These are phyloP conservation scores for Biscogniauxia mediterranea DNA, from an alignment of 2,329 filamentous ascomycete species.

Conservation along the genomic window DNA sequence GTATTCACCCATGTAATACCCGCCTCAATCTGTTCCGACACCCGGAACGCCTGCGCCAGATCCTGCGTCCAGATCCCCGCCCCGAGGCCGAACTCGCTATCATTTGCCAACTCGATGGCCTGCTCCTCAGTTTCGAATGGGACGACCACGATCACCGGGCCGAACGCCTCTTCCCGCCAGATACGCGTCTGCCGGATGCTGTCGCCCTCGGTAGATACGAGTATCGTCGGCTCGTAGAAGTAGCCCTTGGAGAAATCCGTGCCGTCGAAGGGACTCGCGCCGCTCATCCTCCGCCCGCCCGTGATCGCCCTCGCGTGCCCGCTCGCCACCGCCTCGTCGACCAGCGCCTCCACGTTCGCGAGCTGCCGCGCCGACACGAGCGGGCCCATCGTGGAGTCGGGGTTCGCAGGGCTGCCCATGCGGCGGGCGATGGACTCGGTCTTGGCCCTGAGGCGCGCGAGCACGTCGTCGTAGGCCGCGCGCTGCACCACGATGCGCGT, in stretches of 20 bases:
- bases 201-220: slow-evolving; percentile 52
- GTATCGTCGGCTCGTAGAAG: slow-evolving; percentile 79
- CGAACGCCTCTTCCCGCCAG: slow-evolving; percentile 79
- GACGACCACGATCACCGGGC: slow-evolving; percentile 72
- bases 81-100: slow-evolving; percentile 73
- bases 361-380: slow-evolving; percentile 63
- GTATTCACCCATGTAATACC: slow-evolving; percentile 60
- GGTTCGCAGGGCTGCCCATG: slow-evolving; percentile 57
- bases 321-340: slow-evolving; percentile 59
- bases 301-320: slow-evolving; percentile 36
- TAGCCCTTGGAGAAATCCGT: slow-evolving; percentile 58
- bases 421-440: slow-evolving; percentile 52
- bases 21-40: slow-evolving; percentile 68
- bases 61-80: slow-evolving; percentile 75
- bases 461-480: slow-evolving; percentile 61
- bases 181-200: slow-evolving; percentile 70
- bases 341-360: slow-evolving; percentile 64
- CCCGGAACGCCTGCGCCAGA: slow-evolving; percentile 69
- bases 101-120: slow-evolving; percentile 68
- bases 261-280: slow-evolving; percentile 47
- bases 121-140: slow-evolving; percentile 74
- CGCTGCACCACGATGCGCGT: slow-evolving; percentile 75
- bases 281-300: slow-evolving; percentile 49
- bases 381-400: slow-evolving; percentile 61
- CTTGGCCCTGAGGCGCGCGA: slow-evolving; percentile 62